Percentiles rank a stretch among this genome's conserved stretches.
phyloP scores from a whole-genome alignment of 75 land plant genomes.

The Azolla pinnata region DNA sequence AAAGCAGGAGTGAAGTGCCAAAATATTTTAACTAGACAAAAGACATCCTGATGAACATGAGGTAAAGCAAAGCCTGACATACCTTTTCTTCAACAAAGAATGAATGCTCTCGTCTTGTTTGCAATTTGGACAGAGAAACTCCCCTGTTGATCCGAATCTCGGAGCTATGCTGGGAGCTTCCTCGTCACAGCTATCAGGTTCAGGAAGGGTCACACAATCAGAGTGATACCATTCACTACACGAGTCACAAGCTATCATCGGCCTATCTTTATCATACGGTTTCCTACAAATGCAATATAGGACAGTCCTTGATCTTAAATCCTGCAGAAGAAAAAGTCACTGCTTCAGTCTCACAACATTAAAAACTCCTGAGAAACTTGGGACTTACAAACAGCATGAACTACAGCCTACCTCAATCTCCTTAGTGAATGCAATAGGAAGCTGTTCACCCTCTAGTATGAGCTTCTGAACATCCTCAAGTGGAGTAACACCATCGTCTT shows the following conservation, averaged over 20 bases:
- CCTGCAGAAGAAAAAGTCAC: conserved; percentile 25
- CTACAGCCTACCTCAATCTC: conserved; percentile 52
- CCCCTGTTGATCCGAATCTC: conserved; percentile 25
- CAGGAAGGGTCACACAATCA: conserved; percentile 59
- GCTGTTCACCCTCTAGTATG: conserved; percentile 59
- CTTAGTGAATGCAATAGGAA: conserved; percentile 51
- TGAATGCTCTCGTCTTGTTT: conserved; percentile 12
- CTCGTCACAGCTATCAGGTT: conserved; percentile 26
- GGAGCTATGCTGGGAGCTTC: conserved; percentile 4
- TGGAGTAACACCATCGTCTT: conserved; percentile 54
- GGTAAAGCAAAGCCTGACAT: neutral
- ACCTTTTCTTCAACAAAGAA: neutral
- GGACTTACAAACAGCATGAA: no score
- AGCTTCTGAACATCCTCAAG: conserved; percentile 57
- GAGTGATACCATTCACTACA: conserved; percentile 99
- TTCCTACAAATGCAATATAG: conserved; percentile 93
- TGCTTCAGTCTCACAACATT: neutral
- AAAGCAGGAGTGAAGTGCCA: no score
- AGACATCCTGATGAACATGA: neutral
- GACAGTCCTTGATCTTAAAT: conserved; percentile 51
- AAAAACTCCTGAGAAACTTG: no score
- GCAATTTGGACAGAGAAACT: conserved; percentile 55
- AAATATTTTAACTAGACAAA: no score
- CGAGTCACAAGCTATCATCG: conserved; percentile 88
- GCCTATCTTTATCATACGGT: conserved; percentile 69